Conservation (phyloP, 1,284 basidiomycete genomes). For the Phylloboletellus chloephorus region DNA sequence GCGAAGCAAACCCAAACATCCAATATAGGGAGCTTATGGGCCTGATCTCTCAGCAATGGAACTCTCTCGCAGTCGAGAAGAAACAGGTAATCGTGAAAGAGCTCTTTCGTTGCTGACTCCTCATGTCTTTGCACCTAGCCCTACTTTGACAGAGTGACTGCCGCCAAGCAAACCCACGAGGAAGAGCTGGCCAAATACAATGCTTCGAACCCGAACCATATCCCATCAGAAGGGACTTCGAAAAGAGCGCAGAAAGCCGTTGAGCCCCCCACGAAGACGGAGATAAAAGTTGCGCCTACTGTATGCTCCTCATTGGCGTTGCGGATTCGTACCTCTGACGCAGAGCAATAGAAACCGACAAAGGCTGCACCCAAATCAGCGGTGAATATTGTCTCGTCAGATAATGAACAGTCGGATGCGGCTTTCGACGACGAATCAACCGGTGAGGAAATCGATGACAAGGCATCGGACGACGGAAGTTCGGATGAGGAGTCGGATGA, state of each 20-base stretch:
- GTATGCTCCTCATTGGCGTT: constrained; percentile 15
- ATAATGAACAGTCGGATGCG: constrained; percentile 21
- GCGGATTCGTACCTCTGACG: constrained; percentile 14
- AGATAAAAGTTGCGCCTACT: constrained; percentile 22
- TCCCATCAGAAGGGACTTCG: constrained; percentile 33
- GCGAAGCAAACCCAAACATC: constrained; percentile 59
- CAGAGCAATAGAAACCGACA: constrained; percentile 19
- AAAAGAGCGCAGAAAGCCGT: constrained; percentile 21
- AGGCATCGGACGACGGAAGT: constrained; percentile 32
- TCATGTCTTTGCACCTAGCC: constrained; percentile 19
- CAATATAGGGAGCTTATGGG: constrained; percentile 69
- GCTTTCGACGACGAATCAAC: constrained; percentile 19
- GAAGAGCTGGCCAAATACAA: constrained; percentile 50
- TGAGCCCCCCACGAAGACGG: constrained; percentile 17
- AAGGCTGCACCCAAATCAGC: constrained; percentile 24
- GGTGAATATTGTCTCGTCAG: constrained; percentile 28
- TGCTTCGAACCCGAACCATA: constrained; percentile 42
- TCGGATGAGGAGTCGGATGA: constrained; percentile 18
- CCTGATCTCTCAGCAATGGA: constrained; percentile 75
- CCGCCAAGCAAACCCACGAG: constrained; percentile 46
- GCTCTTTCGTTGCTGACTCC: constrained; percentile 3
- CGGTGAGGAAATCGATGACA: constrained; percentile 30
- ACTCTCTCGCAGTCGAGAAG: constrained; percentile 56
- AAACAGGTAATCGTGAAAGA: constrained; percentile 56
- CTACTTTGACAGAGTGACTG: constrained; percentile 28